Evolutionary conservation across 441 rosid species (phyloP).

Genomic region (Manihot esculenta): DNA sequence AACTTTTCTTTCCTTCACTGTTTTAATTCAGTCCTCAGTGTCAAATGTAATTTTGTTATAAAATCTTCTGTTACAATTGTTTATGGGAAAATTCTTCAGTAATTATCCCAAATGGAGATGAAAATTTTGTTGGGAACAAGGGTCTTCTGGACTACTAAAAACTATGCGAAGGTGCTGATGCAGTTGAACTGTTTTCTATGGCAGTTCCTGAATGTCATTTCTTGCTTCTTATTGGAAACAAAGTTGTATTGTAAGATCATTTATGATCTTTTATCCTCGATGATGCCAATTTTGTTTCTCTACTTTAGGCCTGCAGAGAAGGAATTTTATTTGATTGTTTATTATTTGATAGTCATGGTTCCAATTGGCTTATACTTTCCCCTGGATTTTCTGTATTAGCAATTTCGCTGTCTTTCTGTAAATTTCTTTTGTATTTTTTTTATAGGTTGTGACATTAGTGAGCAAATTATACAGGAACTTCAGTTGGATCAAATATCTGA

Average conservation of each 20-base stretch:
- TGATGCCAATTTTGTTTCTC: slow-evolving; percentile 13
- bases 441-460: slow-evolving; percentile 92
- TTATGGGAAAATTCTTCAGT: slow-evolving; percentile 27
- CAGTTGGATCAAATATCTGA: slow-evolving; percentile 92
- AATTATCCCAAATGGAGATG: slow-evolving; percentile 92
- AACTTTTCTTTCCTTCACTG: not conserved
- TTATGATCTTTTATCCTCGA: slow-evolving; percentile 15
- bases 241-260: slow-evolving; percentile 56
- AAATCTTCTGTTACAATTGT: slow-evolving; percentile 22
- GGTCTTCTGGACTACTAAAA: slow-evolving; percentile 86
- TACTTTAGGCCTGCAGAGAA: not conserved
- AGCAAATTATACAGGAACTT: slow-evolving; percentile 94
- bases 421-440: slow-evolving; percentile 18
- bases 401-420: no score
- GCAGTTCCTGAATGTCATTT: slow-evolving; percentile 97
- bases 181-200: slow-evolving; percentile 80
- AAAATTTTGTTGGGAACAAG: slow-evolving; percentile 97
- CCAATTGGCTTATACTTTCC: slow-evolving; percentile 5
- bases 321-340: not conserved
- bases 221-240: slow-evolving; percentile 90
- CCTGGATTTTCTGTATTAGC: slow-evolving; percentile 8
- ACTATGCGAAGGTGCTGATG: slow-evolving; percentile 69
- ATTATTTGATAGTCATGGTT: not conserved
- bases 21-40: no score
- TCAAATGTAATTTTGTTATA: slow-evolving; percentile 2